phyloP scores from a whole-genome alignment of 768 basidiomycete genomes.

The Kwoniella heveanensis region DNA sequence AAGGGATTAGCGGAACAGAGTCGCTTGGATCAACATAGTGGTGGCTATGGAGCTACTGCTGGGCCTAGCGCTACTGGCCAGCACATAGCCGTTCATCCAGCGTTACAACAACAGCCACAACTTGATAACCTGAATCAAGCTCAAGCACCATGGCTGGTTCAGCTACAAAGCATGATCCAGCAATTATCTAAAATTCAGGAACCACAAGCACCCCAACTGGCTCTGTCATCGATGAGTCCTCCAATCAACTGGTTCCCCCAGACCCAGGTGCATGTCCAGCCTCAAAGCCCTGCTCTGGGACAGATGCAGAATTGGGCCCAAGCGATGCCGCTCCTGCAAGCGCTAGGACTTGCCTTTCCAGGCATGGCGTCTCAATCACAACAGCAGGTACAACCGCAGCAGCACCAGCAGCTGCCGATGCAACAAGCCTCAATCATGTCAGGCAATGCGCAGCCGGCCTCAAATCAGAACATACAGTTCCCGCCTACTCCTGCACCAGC shows the following conservation, averaged over 20 bases:
- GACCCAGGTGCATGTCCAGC: neutral
- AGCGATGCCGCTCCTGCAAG: conserved; percentile 1
- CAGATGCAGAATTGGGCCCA: conserved; percentile 1
- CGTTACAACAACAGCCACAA: neutral
- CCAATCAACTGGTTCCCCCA: neutral
- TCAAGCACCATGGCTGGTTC: neutral
- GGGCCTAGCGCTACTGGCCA: neutral
- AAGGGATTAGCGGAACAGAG: neutral
- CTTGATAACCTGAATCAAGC: neutral
- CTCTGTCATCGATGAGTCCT: neutral
- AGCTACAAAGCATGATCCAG: neutral
- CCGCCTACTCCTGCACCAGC: neutral
- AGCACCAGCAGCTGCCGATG: neutral
- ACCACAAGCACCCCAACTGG: neutral
- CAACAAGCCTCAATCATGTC: neutral
- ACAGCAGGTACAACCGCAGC: conserved; percentile 2
- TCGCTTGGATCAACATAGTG: neutral
- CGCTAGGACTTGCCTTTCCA: neutral
- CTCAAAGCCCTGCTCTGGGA: neutral
- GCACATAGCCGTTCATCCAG: neutral
- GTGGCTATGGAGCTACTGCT: neutral
- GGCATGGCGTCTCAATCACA: too few species aligned
- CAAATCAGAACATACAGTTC: neutral
- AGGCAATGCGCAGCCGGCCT: too few species aligned
- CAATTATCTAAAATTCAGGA: conserved; percentile 2